Evolutionary conservation across 768 basidiomycete species (phyloP).

Genomic region (Hypholoma fasciculare): DNA sequence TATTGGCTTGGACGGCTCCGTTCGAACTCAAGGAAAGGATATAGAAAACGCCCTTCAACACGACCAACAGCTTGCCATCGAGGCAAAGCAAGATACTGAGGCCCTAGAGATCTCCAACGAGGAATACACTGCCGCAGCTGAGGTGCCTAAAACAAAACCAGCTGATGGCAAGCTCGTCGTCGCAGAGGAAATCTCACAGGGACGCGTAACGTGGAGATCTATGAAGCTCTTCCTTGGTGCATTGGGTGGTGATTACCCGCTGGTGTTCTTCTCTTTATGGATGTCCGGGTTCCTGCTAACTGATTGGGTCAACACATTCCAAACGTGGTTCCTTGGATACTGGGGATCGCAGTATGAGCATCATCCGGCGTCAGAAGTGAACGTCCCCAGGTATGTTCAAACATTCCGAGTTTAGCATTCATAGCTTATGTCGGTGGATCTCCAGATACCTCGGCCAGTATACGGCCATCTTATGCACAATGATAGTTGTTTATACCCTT

Average conservation of each 20-base stretch:
- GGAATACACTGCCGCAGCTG: slow-evolving; percentile 19
- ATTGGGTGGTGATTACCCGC: slow-evolving; percentile 30
- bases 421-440: too few species aligned
- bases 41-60: slow-evolving; percentile 41
- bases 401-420: not conserved
- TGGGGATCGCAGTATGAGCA: slow-evolving; percentile 44
- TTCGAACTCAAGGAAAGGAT: slow-evolving; percentile 42
- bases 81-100: slow-evolving; percentile 27
- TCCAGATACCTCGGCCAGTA: slow-evolving; percentile 35
- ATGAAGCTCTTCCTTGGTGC: slow-evolving; percentile 34
- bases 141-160: slow-evolving; percentile 19
- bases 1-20: slow-evolving; percentile 48
- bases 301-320: slow-evolving; percentile 24
- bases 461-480: slow-evolving; percentile 9
- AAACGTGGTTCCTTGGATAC: slow-evolving; percentile 44
- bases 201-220: slow-evolving; percentile 17
- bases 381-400: slow-evolving; percentile 33
- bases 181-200: slow-evolving; percentile 55
- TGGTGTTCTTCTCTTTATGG: slow-evolving; percentile 27
- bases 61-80: slow-evolving; percentile 32
- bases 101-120: slow-evolving; percentile 10
- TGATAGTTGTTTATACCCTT: not conserved
- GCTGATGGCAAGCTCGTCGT: slow-evolving; percentile 55
- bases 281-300: slow-evolving; percentile 21
- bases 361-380: slow-evolving; percentile 28